Base-by-base conservation (phyloP, 2,329 filamentous ascomycete species). In the Paecilomyces variotii region DNA sequence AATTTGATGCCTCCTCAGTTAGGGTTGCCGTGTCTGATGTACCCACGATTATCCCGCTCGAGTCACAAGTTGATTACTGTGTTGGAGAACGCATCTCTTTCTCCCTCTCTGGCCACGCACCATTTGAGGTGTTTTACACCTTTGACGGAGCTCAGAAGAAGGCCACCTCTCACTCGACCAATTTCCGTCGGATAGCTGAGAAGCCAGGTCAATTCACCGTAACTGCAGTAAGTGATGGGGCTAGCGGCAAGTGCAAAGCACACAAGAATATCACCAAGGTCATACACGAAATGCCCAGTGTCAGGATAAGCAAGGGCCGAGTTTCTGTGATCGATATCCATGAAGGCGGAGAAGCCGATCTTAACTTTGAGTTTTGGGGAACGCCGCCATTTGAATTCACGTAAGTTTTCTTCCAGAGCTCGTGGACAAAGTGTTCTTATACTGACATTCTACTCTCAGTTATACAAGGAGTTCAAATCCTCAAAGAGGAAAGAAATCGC, bases 311-410 rank as follows among this genome's bases (percentile, higher is more conserved):
- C 69, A 89, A 90, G 68, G 95, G 95, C 30, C 84, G 84, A 61
- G 87, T 90, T 60, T 84, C 87, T 5, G 86, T 89, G 64, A 87
- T 95, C 35, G 94, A 97, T 70, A 99, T 99, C 62, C 95, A 97
- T 72, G 93, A 99, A 78, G 94, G 94, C 65, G 91, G 91, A 61
- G 89, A 95, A 71, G 91, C 94, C 0, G 90, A 97, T 70, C 91
- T 99, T 56, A 78, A 91, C 6, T 97, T 99, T 67, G 90, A 96
- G 68, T 99, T 99, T 76, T 92, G 89, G 79, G 94, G 95, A 58
- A 92, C 90, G 4, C 91, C 94, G 61, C 94, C 94, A 0, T 99
- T 99, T 69, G 94, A 97, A 75, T 99, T 97, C 71, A 97, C 93
- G 59, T 82, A 73, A 71, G 79, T 74, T 56, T 19, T 57, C 28